Conservation (phyloP, 139 green algal genomes). For the Edaphochlamys debaryana region DNA sequence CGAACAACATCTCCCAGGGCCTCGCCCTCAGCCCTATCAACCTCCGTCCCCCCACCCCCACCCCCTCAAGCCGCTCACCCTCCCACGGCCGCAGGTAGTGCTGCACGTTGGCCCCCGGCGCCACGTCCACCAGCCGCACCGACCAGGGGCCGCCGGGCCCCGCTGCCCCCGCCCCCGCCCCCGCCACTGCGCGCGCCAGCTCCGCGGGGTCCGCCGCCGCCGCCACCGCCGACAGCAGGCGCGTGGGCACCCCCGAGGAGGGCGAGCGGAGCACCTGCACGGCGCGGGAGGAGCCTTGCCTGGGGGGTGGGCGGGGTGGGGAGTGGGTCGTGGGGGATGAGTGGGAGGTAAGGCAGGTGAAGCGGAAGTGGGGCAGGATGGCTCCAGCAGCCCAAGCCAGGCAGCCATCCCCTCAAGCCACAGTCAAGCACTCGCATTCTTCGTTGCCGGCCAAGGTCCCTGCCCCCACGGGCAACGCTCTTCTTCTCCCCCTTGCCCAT, state of each 20-base stretch:
- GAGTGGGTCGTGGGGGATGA: neutral
- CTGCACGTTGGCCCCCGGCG: constrained; percentile 49
- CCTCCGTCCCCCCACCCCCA: too few relatives aligned
- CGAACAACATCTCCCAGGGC: too few relatives aligned
- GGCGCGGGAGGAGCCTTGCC: constrained; percentile 4
- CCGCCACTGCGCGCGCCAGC: constrained; percentile 45
- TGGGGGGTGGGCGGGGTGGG: neutral
- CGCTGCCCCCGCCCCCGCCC: neutral
- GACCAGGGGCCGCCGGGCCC: constrained; percentile 16
- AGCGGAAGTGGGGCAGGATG: neutral
- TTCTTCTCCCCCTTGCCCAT: neutral
- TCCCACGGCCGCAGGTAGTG: constrained; percentile 64
- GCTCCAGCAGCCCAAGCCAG: neutral
- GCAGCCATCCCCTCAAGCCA: too few relatives aligned
- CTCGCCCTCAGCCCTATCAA: too few relatives aligned
- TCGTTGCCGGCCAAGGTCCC: too few relatives aligned
- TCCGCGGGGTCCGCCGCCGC: constrained; percentile 38
- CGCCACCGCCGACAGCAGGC: constrained; percentile 24
- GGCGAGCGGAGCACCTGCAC: constrained; percentile 29
- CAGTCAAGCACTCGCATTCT: too few relatives aligned
- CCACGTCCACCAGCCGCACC: constrained; percentile 58
- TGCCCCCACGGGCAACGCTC: too few relatives aligned
- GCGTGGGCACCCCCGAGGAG: neutral
- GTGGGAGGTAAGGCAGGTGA: neutral
- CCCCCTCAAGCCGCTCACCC: neutral